Evolutionary conservation across 164 flowering plant genomes (phyloP), one percentile per base, ranked within the genome.

Genomic region (grape (Vitis vinifera)): DNA sequence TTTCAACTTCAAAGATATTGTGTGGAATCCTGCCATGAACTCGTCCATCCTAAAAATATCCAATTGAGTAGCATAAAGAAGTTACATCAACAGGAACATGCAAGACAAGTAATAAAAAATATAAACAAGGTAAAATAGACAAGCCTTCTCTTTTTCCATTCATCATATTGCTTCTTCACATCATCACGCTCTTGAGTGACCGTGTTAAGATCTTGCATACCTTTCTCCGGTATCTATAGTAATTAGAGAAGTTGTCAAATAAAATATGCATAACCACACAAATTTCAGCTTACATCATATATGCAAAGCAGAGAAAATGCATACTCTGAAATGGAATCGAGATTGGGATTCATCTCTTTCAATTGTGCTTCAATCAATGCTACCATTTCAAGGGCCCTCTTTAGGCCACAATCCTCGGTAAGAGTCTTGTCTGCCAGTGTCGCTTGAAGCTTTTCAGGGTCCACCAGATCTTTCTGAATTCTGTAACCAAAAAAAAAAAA

Each of bases 281-380:
- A 48, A 30, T 8, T 56, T 14, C 4, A 62, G 23, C 50, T n/a
- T 11, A 31, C 10, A 3, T 13, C 6, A 56, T 55, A 15, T 8
- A 29, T 56, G 47, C 10, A 55, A 70, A 37, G 10, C 27, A 63
- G 52, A 23, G 50, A 65, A 72, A 63, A 12, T 16, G 16, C 78
- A 59, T 89, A 96, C 99, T 96, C 99, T 66, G 97, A 51, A 44
- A 96, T 93, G 63, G 99, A 93, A 68, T 96, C 99, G 72, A 96
- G 95, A 82, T 93, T 96, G 60, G 99, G 99, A 76, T 85, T 93
- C 97, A 96, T 85, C 71, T 96, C 98, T 81, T 93, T 93, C 75
- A 96, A 65, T 71, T 96, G 97, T 59, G 93, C 93, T 81, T 93
- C 98, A 59, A 93, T 84, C 68, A 92, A 76, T 47, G 91, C 74